Conservation (phyloP, 1,139 yeast genomes). For the Yamadazyma blattariae region DNA sequence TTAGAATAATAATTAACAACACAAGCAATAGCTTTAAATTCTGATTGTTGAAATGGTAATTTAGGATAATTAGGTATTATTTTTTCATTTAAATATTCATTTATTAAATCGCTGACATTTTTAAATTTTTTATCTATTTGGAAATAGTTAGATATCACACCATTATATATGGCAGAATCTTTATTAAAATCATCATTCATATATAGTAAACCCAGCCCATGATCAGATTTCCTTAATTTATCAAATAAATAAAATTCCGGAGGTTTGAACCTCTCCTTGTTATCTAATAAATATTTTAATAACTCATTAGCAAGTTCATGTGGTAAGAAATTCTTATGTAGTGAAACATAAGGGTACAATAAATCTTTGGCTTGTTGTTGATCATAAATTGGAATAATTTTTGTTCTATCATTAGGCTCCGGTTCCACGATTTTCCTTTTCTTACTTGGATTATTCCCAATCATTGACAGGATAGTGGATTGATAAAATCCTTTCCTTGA, state of each 20-base stretch:
- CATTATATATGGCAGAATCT: slow-evolving; percentile 17
- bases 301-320: slow-evolving; percentile 42
- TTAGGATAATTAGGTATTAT: slow-evolving; percentile 26
- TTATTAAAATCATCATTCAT: slow-evolving; percentile 26
- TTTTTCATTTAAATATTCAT: slow-evolving; percentile 39
- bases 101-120: slow-evolving; percentile 38
- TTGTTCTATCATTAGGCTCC: slow-evolving; percentile 14
- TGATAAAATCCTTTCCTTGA: slow-evolving; percentile 17
- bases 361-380: slow-evolving; percentile 41
- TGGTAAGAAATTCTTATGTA: slow-evolving; percentile 53
- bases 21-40: slow-evolving; percentile 52
- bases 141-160: slow-evolving; percentile 3
- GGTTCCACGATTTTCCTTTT: slow-evolving; percentile 1
- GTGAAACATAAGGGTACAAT: slow-evolving; percentile 44
- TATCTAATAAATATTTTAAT: slow-evolving; percentile 37
- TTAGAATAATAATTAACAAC: slow-evolving; percentile 55
- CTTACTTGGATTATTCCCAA: slow-evolving; percentile 3
- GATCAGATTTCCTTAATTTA: slow-evolving; percentile 54
- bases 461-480: slow-evolving; percentile 19
- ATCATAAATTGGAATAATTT: slow-evolving; percentile 13
- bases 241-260: slow-evolving; percentile 59
- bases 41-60: slow-evolving; percentile 19
- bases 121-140: slow-evolving; percentile 22
- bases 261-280: slow-evolving; percentile 33
- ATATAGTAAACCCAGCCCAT: slow-evolving; percentile 38